phyloP scores from a whole-genome alignment of 2,329 filamentous ascomycete species.

The Lecanoromycetidae sp. region DNA sequence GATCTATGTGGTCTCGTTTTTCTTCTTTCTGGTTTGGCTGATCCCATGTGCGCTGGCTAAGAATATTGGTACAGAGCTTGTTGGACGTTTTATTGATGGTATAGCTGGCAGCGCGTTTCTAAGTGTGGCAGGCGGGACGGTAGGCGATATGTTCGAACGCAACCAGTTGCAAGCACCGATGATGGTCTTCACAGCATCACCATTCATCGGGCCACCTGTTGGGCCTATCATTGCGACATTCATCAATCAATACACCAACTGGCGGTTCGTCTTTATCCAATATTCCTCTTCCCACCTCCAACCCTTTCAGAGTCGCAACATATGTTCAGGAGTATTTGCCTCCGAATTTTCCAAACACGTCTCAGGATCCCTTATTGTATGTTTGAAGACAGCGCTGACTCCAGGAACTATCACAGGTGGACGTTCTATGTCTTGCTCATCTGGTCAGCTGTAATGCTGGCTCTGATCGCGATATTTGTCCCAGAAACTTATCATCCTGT shows the following conservation, averaged over 20 bases:
- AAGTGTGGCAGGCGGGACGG: conserved; percentile 48
- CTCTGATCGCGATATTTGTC: conserved; percentile 57
- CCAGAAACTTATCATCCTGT: conserved; percentile 72
- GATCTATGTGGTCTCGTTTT: conserved; percentile 66
- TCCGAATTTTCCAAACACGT: too few relatives aligned
- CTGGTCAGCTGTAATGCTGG: conserved; percentile 57
- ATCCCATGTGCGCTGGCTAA: conserved; percentile 69
- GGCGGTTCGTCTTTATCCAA: too few relatives aligned
- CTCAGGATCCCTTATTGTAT: too few relatives aligned
- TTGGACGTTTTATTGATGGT: conserved; percentile 66
- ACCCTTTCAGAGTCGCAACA: too few relatives aligned
- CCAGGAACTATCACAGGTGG: conserved; percentile 60
- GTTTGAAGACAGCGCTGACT: background rate
- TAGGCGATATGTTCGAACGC: conserved; percentile 59
- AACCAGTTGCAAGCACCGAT: conserved; percentile 65
- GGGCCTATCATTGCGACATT: conserved; percentile 34
- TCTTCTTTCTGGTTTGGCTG: conserved; percentile 65
- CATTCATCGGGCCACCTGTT: conserved; percentile 48
- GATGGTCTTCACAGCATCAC: conserved; percentile 61
- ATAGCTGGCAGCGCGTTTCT: conserved; percentile 57
- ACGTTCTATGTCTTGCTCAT: conserved; percentile 77
- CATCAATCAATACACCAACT: conserved; percentile 54
- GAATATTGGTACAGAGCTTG: conserved; percentile 69
- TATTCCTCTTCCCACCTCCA: too few relatives aligned
- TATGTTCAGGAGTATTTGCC: too few relatives aligned